Evolutionary conservation across 352 stramenopile genomes (phyloP), one percentile per base, ranked within the genome.

Genomic region (Globisporangium spiculum): DNA sequence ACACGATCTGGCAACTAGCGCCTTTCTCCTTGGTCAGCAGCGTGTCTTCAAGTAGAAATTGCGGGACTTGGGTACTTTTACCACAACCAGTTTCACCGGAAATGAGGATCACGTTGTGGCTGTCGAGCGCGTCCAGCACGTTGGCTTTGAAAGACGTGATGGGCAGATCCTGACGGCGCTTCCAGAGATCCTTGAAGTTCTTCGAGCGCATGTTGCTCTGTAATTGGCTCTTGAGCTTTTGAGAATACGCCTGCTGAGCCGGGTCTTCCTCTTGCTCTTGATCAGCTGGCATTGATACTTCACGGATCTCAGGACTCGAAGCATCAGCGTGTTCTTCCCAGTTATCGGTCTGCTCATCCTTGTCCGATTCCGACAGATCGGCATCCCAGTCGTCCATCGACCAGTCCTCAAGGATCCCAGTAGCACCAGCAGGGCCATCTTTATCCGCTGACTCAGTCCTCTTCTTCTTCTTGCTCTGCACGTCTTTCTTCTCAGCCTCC

Each of bases 51-150:
- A 99, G 80, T 38, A 99, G 83, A 46, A 98, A 99, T 69, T 99
- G 97, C 34, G 97, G 97, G 24, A 99, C 97, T 72, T 99, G 97
- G 3, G 96, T 98, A 62, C 91, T 98, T 65, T 98, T 98, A 18
- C 95, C 96, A 69, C 91, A 98, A 34, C 96, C 95, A 27, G 95
- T 99, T 60, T 98, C 96, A 26, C 96, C 97, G 1, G 92, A 98
- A 3, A 99, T 87, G 9, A 99, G 73, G 27, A 99, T 79, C 18
- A 99, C 95, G 46, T 98, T 77, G 70, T 97, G 86, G 20, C 73
- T 59, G 20, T 73, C 72, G 24, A 99, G 57, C 34, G 86, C 77
- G 0, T 80, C 68, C 10, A 99, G 66, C 52, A 99, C 86, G 55
- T 97, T 71, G 20, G 74, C 52, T 60, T 89, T 86, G 59, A 91